Evolutionary conservation across 208 protist genomes (phyloP).

Genomic region (Jaenimonas drosophilae): DNA sequence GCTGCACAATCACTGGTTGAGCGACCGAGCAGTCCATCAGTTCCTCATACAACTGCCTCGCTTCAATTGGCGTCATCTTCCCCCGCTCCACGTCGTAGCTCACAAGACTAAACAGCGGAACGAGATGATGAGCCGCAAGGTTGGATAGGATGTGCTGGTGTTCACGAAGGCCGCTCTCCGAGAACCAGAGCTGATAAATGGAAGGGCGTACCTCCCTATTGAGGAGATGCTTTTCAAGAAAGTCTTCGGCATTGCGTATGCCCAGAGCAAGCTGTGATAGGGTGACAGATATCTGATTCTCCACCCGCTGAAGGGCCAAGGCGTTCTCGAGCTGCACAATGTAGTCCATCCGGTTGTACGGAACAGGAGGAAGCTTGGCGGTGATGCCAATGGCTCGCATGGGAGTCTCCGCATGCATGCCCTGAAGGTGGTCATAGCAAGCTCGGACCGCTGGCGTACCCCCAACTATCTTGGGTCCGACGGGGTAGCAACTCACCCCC

Average conservation of each 20-base stretch:
- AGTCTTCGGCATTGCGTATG: slow-evolving; percentile 82
- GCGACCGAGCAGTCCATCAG: slow-evolving; percentile 85
- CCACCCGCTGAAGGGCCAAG: slow-evolving; percentile 65
- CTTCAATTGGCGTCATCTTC: slow-evolving; percentile 66
- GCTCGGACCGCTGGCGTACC: slow-evolving; percentile 38
- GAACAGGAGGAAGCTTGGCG: slow-evolving; percentile 55
- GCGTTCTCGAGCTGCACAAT: slow-evolving; percentile 81
- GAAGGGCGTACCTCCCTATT: slow-evolving; percentile 63
- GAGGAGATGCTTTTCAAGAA: slow-evolving; percentile 75
- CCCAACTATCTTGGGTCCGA: slow-evolving; percentile 42
- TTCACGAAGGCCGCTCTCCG: slow-evolving; percentile 66
- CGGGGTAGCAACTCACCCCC: slow-evolving; percentile 64
- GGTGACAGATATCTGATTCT: slow-evolving; percentile 76
- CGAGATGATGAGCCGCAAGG: slow-evolving; percentile 76
- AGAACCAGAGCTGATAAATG: slow-evolving; percentile 83
- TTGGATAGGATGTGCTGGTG: slow-evolving; percentile 69
- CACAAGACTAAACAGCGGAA: slow-evolving; percentile 81
- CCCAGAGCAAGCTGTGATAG: slow-evolving; percentile 77
- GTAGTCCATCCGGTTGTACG: slow-evolving; percentile 80
- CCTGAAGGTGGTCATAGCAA: slow-evolving; percentile 63
- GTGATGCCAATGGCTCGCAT: slow-evolving; percentile 61
- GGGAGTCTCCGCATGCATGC: slow-evolving; percentile 45
- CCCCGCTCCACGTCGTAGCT: slow-evolving; percentile 82
- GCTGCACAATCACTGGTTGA: slow-evolving; percentile 80
- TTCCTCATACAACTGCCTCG: slow-evolving; percentile 78